Conservation (phyloP, 352 stramenopile species). For the Elongisporangium undulatum region DNA sequence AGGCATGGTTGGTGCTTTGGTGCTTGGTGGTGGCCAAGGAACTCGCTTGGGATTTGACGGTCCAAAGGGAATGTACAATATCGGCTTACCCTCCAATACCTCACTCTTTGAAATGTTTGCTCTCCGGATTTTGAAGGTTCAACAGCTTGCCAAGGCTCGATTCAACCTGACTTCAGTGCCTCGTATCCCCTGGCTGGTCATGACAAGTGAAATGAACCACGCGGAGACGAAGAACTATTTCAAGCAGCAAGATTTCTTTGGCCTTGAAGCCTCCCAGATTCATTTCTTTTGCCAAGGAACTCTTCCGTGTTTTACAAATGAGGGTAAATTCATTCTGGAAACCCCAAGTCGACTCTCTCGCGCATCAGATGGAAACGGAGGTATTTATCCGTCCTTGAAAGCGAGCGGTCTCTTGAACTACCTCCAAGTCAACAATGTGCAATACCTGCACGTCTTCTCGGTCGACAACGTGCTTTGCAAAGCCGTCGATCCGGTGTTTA, state of each 20-base stretch:
- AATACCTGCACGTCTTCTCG: constrained; percentile 96
- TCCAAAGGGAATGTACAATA: constrained; percentile 94
- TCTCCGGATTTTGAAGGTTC: constrained; percentile 82
- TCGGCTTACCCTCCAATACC: constrained; percentile 87
- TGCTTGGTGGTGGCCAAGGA: constrained; percentile 93
- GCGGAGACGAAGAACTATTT: constrained; percentile 92
- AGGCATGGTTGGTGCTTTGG: constrained; percentile 84
- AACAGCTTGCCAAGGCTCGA: constrained; percentile 25
- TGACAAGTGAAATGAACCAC: constrained; percentile 98
- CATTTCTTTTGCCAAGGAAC: constrained; percentile 96
- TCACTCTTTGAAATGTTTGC: constrained; percentile 92
- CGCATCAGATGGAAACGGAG: constrained; percentile 97
- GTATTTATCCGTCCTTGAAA: constrained; percentile 92
- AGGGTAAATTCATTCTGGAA: constrained; percentile 97
- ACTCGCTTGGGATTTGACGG: constrained; percentile 93
- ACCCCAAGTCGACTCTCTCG: constrained; percentile 71
- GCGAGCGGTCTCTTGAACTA: constrained; percentile 83
- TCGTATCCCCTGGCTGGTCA: constrained; percentile 87
- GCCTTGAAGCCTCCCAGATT: constrained; percentile 82
- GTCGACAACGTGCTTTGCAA: constrained; percentile 98
- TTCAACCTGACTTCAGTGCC: constrained; percentile 12
- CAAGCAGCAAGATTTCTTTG: constrained; percentile 88
- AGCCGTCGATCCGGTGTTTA: constrained; percentile 94
- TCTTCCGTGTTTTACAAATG: constrained; percentile 91
- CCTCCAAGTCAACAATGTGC: constrained; percentile 82